Conservation (phyloP, 208 protist genomes). For the Leishmania martiniquensis region DNA sequence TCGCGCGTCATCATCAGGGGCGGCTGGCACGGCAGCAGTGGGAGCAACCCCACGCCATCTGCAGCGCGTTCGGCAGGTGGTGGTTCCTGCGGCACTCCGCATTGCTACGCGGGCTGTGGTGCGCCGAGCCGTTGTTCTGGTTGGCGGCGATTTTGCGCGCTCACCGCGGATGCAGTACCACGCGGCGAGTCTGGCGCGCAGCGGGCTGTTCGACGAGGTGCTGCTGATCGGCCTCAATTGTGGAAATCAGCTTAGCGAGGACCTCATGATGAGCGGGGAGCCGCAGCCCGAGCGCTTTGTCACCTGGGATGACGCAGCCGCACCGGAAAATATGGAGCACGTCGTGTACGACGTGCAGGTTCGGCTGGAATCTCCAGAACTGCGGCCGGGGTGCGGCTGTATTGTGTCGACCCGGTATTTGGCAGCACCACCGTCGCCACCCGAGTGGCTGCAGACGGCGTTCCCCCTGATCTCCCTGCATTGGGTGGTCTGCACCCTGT, state of each 20-base stretch:
- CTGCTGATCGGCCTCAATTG: constrained; percentile 75
- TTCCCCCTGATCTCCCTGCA: constrained; percentile 53
- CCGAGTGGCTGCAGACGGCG: constrained; percentile 60
- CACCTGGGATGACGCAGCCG: constrained; percentile 11
- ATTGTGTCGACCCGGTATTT: constrained; percentile 39
- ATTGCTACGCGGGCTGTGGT: constrained; percentile 51
- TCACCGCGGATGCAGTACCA: constrained; percentile 94
- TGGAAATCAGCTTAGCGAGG: constrained; percentile 76
- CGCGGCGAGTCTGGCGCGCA: constrained; percentile 64
- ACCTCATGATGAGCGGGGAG: constrained; percentile 41
- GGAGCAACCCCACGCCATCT: neutral
- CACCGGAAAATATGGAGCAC: constrained; percentile 10
- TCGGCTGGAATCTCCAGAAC: constrained; percentile 18
- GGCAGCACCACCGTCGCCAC: constrained; percentile 40
- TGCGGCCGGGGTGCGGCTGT: constrained; percentile 27
- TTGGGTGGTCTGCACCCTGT: constrained; percentile 66
- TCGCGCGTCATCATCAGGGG: neutral
- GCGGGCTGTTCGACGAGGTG: constrained; percentile 78
- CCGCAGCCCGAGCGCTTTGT: constrained; percentile 36
- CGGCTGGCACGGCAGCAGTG: neutral
- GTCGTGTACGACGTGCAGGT: constrained; percentile 20
- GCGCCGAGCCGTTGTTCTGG: constrained; percentile 79
- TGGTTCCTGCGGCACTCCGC: constrained; percentile 39
- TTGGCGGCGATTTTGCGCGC: constrained; percentile 89
- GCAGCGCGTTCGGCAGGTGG: constrained; percentile 26